These are phyloP conservation scores for Hypholoma sublateritium DNA, from an alignment of 768 basidiomycete genomes.

Conservation along the genomic window DNA sequence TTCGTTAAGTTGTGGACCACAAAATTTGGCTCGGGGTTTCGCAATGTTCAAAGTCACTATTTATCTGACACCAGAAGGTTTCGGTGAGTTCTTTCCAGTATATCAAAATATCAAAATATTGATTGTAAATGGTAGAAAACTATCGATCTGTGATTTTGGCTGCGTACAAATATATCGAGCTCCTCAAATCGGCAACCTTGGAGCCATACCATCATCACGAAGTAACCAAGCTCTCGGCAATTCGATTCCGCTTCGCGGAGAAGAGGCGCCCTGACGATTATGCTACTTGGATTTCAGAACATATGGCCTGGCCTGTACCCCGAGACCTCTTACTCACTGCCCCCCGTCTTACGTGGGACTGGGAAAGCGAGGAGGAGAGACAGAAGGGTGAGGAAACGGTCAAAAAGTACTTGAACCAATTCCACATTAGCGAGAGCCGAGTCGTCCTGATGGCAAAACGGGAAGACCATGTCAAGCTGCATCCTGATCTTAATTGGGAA, in stretches of 20 bases:
- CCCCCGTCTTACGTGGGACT: constrained; percentile 71
- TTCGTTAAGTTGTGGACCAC: constrained; percentile 65
- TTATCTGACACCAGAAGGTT: constrained; percentile 81
- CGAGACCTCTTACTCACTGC: constrained; percentile 72
- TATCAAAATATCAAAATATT: not conserved
- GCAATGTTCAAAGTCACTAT: constrained; percentile 86
- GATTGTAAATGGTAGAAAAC: constrained; percentile 49
- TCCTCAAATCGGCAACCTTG: constrained; percentile 62
- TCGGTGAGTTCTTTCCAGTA: constrained; percentile 52
- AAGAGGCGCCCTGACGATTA: constrained; percentile 80
- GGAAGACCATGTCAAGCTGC: constrained; percentile 54
- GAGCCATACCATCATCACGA: constrained; percentile 76
- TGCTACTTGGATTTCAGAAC: constrained; percentile 71
- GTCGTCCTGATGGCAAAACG: constrained; percentile 80
- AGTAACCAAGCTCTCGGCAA: constrained; percentile 64
- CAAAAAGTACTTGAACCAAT: constrained; percentile 56
- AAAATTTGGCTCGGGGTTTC: constrained; percentile 77
- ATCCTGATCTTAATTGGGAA: constrained; percentile 51
- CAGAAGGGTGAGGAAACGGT: constrained; percentile 50
- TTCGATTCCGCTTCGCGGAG: constrained; percentile 85
- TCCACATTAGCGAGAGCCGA: constrained; percentile 60
- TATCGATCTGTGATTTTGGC: constrained; percentile 69
- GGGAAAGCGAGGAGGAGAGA: constrained; percentile 49
- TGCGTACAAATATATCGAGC: constrained; percentile 76
- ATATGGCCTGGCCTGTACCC: constrained; percentile 82